Conservation (phyloP, 2,329 filamentous ascomycete species). For the Diaporthe batatas region DNA sequence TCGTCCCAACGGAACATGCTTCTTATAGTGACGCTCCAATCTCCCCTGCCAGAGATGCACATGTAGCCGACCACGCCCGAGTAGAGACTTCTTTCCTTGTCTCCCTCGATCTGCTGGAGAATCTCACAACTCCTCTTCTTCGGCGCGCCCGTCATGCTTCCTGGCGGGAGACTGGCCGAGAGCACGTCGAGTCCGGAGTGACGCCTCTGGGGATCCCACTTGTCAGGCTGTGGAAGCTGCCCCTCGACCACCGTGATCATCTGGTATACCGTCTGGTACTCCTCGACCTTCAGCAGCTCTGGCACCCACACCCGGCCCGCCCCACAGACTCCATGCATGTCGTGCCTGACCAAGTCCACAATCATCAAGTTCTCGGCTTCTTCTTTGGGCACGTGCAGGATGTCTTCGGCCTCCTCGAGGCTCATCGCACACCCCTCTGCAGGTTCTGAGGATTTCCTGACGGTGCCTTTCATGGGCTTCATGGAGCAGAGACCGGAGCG, state of each 20-base stretch:
- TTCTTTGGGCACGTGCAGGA: slow-evolving; percentile 88
- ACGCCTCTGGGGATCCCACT: slow-evolving; percentile 39
- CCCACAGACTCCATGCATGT: slow-evolving; percentile 87
- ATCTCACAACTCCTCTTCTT: slow-evolving; percentile 94
- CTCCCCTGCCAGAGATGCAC: slow-evolving; percentile 85
- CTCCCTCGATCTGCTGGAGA: slow-evolving; percentile 75
- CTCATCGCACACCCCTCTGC: slow-evolving; percentile 56
- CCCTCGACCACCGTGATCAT: slow-evolving; percentile 92
- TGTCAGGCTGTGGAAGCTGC: slow-evolving; percentile 57
- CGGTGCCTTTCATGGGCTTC: slow-evolving; percentile 96
- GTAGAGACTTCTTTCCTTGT: slow-evolving; percentile 79
- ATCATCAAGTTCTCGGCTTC: slow-evolving; percentile 98
- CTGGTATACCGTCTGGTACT: slow-evolving; percentile 91
- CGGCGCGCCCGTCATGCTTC: slow-evolving; percentile 96
- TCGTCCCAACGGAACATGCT: slow-evolving; percentile 82
- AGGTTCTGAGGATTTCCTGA: slow-evolving; percentile 78
- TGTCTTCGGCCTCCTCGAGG: slow-evolving; percentile 76
- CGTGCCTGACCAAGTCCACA: slow-evolving; percentile 94
- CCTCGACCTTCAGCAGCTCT: slow-evolving; percentile 87
- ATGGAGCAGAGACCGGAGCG: slow-evolving; percentile 76
- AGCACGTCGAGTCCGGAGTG: slow-evolving; percentile 82
- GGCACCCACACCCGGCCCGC: slow-evolving; percentile 79
- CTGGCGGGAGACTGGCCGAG: slow-evolving; percentile 83
- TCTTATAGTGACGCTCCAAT: slow-evolving; percentile 93
- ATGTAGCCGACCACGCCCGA: slow-evolving; percentile 92